Conservation (phyloP, 2,329 filamentous ascomycete genomes). For the Sarocladium brachiariae region DNA sequence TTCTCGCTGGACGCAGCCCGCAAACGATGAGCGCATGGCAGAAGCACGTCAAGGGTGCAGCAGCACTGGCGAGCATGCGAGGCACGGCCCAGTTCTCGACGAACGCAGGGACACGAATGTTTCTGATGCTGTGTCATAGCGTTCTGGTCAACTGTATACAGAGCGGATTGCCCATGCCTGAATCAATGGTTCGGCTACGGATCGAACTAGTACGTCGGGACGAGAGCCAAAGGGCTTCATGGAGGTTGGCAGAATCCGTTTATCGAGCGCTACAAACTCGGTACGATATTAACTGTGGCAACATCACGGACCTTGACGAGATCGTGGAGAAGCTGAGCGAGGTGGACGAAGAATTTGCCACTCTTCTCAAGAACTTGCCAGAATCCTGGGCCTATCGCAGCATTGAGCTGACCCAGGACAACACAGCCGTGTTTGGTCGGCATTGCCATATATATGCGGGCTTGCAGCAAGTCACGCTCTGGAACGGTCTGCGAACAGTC, state of each 20-base stretch:
- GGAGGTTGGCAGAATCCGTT: slow-evolving; percentile 36
- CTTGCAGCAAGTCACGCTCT: slow-evolving; percentile 37
- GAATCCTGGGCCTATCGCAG: slow-evolving; percentile 34
- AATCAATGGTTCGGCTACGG: slow-evolving; percentile 39
- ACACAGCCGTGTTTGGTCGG: slow-evolving; percentile 34
- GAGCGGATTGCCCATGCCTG: slow-evolving; percentile 39
- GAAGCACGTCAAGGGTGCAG: slow-evolving; percentile 46
- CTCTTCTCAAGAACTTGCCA: slow-evolving; percentile 31
- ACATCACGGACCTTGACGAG: slow-evolving; percentile 27
- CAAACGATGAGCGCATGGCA: slow-evolving; percentile 45
- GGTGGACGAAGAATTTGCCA: slow-evolving; percentile 37
- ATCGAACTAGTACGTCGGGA: slow-evolving; percentile 31
- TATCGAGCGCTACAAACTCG: slow-evolving; percentile 39
- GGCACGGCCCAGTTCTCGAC: slow-evolving; percentile 40
- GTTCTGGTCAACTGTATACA: slow-evolving; percentile 47
- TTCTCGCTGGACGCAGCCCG: slow-evolving; percentile 39
- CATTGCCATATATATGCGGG: slow-evolving; percentile 39
- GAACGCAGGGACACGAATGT: slow-evolving; percentile 41
- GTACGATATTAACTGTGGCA: slow-evolving; percentile 36
- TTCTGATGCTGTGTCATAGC: slow-evolving; percentile 45
- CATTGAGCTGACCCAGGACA: slow-evolving; percentile 29
- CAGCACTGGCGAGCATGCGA: slow-evolving; percentile 41
- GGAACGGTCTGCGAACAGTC: slow-evolving; percentile 40
- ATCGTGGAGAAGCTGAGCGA: slow-evolving; percentile 29
- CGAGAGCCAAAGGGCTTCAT: slow-evolving; percentile 31